phyloP scores from a whole-genome alignment of 192 early-diverging fungal species.

The Podila epicladia region DNA sequence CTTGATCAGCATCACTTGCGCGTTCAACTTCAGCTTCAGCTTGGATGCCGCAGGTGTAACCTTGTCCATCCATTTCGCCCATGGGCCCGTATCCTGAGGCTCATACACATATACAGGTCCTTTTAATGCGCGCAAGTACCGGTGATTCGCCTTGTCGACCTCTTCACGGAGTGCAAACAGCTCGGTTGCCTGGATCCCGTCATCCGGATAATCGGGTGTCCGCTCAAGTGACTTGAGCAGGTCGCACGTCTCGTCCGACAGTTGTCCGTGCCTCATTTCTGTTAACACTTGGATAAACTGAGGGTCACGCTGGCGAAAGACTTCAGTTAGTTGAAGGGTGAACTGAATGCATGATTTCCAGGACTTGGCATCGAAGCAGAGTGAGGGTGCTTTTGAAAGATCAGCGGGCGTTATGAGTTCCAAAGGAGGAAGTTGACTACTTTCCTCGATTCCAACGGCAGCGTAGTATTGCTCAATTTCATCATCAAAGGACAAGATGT shows the following conservation, averaged over 20 bases:
- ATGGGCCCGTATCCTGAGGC: slow-evolving; percentile 56
- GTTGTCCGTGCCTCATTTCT: slow-evolving; percentile 80
- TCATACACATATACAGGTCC: slow-evolving; percentile 60
- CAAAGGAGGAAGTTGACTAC: background rate
- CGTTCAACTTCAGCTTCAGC: slow-evolving; percentile 75
- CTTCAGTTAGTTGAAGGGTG: slow-evolving; percentile 73
- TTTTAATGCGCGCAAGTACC: slow-evolving; percentile 60
- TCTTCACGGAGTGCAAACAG: slow-evolving; percentile 67
- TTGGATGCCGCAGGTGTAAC: slow-evolving; percentile 65
- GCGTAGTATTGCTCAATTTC: background rate
- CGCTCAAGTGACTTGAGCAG: slow-evolving; percentile 62
- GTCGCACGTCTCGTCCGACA: slow-evolving; percentile 63
- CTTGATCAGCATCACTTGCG: slow-evolving; percentile 92
- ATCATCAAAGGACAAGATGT: background rate
- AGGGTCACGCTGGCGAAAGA: slow-evolving; percentile 81
- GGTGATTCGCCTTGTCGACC: slow-evolving; percentile 78
- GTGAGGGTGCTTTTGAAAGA: slow-evolving; percentile 16
- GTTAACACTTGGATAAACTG: slow-evolving; percentile 84
- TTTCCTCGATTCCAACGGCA: background rate
- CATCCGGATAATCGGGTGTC: slow-evolving; percentile 61
- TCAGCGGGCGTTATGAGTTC: background rate
- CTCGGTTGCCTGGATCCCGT: slow-evolving; percentile 73
- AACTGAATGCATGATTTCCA: slow-evolving; percentile 62
- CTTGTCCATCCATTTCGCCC: slow-evolving; percentile 47
- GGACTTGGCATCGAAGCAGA: slow-evolving; percentile 70